These are phyloP conservation scores for Escovopsis sp. DNA, from an alignment of 2,329 filamentous ascomycete species.

Conservation along the genomic window DNA sequence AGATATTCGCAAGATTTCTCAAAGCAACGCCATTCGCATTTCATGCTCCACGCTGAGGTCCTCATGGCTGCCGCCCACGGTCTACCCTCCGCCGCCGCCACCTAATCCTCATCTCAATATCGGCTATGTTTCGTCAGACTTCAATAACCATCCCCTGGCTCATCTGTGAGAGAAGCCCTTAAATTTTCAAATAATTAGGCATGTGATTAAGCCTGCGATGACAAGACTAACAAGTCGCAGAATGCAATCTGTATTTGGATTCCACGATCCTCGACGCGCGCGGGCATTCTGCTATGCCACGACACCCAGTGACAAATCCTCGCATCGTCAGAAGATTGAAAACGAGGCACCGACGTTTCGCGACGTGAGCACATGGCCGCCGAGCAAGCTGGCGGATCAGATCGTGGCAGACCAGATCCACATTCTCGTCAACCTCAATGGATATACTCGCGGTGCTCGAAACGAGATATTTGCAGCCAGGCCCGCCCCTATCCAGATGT, in stretches of 20 bases:
- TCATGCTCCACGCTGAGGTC: constrained; percentile 78
- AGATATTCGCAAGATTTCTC: constrained; percentile 86
- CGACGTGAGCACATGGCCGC: constrained; percentile 75
- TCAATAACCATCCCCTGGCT: constrained; percentile 94
- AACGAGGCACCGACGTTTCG: constrained; percentile 80
- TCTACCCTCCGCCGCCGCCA: constrained; percentile 74
- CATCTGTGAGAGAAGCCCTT: constrained; percentile 48
- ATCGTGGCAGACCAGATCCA: constrained; percentile 83
- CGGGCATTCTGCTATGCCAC: constrained; percentile 94
- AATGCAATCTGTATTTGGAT: constrained; percentile 96
- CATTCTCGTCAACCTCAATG: constrained; percentile 93
- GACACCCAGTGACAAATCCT: constrained; percentile 74
- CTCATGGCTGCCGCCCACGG: constrained; percentile 68
- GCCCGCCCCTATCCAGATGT: constrained; percentile 94
- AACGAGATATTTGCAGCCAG: constrained; percentile 96
- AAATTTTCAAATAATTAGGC: background rate
- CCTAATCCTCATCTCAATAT: constrained; percentile 76
- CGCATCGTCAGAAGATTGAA: constrained; percentile 87
- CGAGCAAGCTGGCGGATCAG: constrained; percentile 71
- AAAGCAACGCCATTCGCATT: constrained; percentile 85
- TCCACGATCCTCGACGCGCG: constrained; percentile 60
- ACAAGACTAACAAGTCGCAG: constrained; percentile 16
- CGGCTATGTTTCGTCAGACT: constrained; percentile 94
- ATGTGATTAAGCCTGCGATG: background rate
- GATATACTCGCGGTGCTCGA: constrained; percentile 88